These are phyloP conservation scores for Spergularia bocconei DNA, from an alignment of 148 eudicot species.

Conservation along the genomic window DNA sequence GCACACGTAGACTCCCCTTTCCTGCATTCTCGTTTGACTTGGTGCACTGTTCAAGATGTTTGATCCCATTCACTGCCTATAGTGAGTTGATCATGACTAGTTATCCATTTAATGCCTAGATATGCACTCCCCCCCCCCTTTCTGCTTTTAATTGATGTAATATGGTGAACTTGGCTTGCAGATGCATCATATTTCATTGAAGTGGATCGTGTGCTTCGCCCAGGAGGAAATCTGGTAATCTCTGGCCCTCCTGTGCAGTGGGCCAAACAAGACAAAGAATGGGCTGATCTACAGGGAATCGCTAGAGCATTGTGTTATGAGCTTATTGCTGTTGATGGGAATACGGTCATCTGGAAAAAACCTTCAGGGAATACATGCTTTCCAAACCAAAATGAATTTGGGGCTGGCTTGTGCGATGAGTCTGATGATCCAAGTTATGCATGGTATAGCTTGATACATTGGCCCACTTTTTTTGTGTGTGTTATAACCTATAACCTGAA, in stretches of 20 bases:
- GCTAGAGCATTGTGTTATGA: conserved; percentile 96
- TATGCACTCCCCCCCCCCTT: neutral
- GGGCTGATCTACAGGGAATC: conserved; percentile 96
- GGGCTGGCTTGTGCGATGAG: conserved; percentile 64
- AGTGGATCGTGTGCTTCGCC: conserved; percentile 93
- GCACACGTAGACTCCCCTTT: conserved; percentile 93
- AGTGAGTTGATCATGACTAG: conserved; percentile 51
- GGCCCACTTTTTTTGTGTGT: neutral
- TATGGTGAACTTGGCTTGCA: conserved; percentile 37
- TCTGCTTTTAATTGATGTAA: conserved; percentile 3
- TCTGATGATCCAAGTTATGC: conserved; percentile 85
- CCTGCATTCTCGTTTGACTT: conserved; percentile 96
- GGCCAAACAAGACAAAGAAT: conserved; percentile 92
- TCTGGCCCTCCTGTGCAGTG: conserved; percentile 99
- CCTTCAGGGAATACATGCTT: conserved; percentile 77
- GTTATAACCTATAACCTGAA: neutral
- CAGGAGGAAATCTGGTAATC: conserved; percentile 89
- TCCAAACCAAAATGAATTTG: conserved; percentile 80
- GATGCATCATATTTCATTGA: conserved; percentile 96
- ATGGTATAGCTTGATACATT: conserved; percentile 49
- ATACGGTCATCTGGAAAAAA: conserved; percentile 92
- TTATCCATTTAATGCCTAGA: neutral
- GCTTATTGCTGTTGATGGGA: conserved; percentile 87
- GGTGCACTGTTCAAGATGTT: conserved; percentile 97
- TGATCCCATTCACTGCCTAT: conserved; percentile 94